Base-by-base conservation (phyloP, 225 moss, liverwort and hornwort genomes). In the Polytrichum formosum region DNA sequence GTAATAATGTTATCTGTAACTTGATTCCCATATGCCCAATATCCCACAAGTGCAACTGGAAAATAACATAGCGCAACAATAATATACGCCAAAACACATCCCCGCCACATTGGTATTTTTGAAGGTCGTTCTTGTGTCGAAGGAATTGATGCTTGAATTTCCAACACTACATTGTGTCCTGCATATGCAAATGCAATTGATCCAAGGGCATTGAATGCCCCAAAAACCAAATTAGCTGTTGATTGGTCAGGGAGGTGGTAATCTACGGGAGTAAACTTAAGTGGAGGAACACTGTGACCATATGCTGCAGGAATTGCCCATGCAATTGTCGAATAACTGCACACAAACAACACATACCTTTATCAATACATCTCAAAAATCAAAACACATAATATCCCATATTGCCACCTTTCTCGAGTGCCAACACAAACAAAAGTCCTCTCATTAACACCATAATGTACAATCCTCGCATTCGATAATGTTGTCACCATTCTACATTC, bases 31-130 rank as follows among this genome's bases (percentile, higher is more conserved):
- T 83, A 88, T 0, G 88, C 85, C 85, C 88, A 88, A 28, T 88
- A 88, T 21, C 85, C 85, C 46, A 83, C 56, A 27, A 88, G 65
- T 1, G 88, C 77, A 5, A 85, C 85, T 0, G 82, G 85, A 67
- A 88, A 88, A 67, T 88, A 88, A 72, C 88, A 88, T 1, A 85
- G 2, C 5, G 88, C 88, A 53, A 88, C 88, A 26, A 88, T 74
- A 1, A 78, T 1, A 60, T 88, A 88, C 0, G 88, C 88, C 72
- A 83, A 2, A 59, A 88, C 55, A 26, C 80, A 83, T 1, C 88
- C 88, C 29, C 73, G 73, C 88, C 88, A 88, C 88, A 88, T 88
- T 66, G 88, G 76, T 21, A 72, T 62, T 63, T 88, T 88, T 5
- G 85, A 88, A 0, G 85, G 85, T 27, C 6, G 67, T 70, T 88